Percentiles rank a stretch among this genome's conserved stretches.
phyloP scores from a whole-genome alignment of 768 basidiomycete species.

The Lentinus tigrinus region DNA sequence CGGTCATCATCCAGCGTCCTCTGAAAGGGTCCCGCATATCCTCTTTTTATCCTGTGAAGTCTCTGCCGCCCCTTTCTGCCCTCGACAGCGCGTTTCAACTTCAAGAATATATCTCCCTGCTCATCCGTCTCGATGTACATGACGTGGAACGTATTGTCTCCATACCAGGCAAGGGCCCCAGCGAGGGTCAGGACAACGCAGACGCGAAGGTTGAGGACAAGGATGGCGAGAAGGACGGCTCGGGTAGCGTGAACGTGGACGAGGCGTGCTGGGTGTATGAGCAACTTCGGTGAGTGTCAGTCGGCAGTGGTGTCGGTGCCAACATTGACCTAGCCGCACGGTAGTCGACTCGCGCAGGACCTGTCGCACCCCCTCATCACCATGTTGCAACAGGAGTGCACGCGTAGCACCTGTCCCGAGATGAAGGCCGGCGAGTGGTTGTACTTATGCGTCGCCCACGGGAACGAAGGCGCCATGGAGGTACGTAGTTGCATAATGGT shows the following conservation, averaged over 20 bases:
- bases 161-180: constrained; percentile 54
- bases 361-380: constrained; percentile 84
- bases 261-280: constrained; percentile 85
- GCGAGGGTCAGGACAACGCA: constrained; percentile 25
- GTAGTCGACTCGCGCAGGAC: constrained; percentile 84
- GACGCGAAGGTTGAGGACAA: constrained; percentile 19
- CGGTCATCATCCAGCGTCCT: constrained; percentile 55
- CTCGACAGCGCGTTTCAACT: constrained; percentile 92
- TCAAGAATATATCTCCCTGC: constrained; percentile 89
- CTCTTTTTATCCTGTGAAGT: constrained; percentile 77
- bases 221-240: constrained; percentile 33
- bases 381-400: constrained; percentile 84
- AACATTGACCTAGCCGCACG: background rate
- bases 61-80: constrained; percentile 63
- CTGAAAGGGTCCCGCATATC: constrained; percentile 76
- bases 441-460: constrained; percentile 94
- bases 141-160: constrained; percentile 82
- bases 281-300: constrained; percentile 46
- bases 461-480: constrained; percentile 85
- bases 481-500: constrained; percentile 41
- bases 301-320: background rate
- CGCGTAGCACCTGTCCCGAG: constrained; percentile 82
- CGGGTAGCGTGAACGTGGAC: constrained; percentile 63
- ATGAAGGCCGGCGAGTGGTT: constrained; percentile 99
- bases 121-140: constrained; percentile 84